Evolutionary conservation across 2,329 filamentous ascomycete species (phyloP).

Genomic region (Fusarium succisae): DNA sequence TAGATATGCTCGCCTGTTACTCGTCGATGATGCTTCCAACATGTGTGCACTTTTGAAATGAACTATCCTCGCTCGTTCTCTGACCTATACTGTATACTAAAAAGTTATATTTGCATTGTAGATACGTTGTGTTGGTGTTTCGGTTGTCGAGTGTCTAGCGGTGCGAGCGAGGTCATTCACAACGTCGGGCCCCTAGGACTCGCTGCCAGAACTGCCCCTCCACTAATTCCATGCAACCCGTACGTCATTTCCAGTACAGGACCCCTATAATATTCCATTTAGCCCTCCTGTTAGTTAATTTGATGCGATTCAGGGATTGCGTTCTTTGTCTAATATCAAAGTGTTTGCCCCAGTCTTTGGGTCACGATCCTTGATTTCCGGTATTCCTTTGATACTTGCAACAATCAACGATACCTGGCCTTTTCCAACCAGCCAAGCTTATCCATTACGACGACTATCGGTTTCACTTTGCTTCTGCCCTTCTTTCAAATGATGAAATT

Average conservation of each 20-base stretch:
- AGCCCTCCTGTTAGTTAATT: background rate
- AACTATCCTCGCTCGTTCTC: background rate
- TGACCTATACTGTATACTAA: rapidly evolving
- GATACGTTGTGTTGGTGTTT: background rate
- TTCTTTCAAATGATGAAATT: background rate
- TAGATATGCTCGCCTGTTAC: background rate
- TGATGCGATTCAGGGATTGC: background rate
- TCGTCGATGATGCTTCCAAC: background rate
- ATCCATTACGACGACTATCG: rapidly evolving
- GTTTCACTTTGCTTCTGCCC: background rate
- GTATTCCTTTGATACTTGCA: background rate
- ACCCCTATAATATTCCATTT: background rate
- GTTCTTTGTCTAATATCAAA: background rate
- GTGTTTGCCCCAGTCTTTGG: slow-evolving; percentile 2
- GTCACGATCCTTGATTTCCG: background rate
- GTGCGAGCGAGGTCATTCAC: slow-evolving; percentile 16
- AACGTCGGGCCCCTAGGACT: slow-evolving; percentile 4
- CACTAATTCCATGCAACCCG: background rate
- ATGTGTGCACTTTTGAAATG: background rate
- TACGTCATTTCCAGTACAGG: background rate
- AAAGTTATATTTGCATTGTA: rapidly evolving
- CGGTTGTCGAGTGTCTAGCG: background rate
- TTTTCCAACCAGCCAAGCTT: background rate
- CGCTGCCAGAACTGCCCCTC: background rate
- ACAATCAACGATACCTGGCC: background rate